Evolutionary conservation across 73 alveolate species (phyloP).

Genomic region (Effrenium voratum): DNA sequence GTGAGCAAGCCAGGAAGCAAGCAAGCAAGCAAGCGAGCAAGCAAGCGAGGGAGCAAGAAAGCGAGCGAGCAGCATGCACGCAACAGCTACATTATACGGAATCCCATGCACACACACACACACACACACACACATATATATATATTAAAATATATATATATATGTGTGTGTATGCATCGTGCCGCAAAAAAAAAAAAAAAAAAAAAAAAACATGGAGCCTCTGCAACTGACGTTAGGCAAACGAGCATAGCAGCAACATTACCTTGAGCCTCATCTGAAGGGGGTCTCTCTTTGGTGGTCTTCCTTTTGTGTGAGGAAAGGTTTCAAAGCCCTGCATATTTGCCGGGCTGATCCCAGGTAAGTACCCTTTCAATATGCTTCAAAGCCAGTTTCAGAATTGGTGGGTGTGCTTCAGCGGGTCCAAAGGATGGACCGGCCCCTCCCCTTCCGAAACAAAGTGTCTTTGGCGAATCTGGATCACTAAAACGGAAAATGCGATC

Average conservation of each 20-base stretch:
- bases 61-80: background rate
- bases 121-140: background rate
- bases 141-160: too few relatives aligned
- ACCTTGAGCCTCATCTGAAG: background rate
- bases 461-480: too few relatives aligned
- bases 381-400: too few relatives aligned
- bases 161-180: too few relatives aligned
- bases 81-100: background rate
- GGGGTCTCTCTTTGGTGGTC: background rate
- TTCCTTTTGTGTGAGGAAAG: background rate
- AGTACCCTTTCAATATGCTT: too few relatives aligned
- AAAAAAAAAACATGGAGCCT: background rate
- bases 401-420: too few relatives aligned
- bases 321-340: background rate
- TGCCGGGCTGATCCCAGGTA: background rate
- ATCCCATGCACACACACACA: background rate
- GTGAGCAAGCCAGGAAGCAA: background rate
- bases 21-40: background rate
- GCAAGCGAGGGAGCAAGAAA: background rate
- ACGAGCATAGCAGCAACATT: too few relatives aligned
- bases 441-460: too few relatives aligned
- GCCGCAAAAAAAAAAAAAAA: background rate
- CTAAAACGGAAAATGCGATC: too few relatives aligned
- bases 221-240: too few relatives aligned
- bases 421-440: too few relatives aligned